phyloP scores from a whole-genome alignment of 345 rosid genomes.

The Luvunga scandens region DNA sequence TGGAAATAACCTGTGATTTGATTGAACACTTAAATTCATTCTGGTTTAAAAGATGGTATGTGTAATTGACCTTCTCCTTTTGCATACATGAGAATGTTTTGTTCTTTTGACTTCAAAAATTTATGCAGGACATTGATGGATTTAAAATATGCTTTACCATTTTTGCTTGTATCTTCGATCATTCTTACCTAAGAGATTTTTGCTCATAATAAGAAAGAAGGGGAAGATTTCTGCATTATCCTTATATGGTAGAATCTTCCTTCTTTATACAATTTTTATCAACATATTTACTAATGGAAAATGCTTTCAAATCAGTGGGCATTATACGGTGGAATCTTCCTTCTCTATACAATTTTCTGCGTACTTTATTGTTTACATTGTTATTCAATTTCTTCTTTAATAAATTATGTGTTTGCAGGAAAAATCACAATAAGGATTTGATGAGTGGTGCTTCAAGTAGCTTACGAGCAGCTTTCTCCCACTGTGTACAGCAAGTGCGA shows the following conservation, averaged over 20 bases:
- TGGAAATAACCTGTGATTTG: neutral
- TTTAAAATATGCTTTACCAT: neutral
- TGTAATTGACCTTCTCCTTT: neutral
- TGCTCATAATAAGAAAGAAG: neutral
- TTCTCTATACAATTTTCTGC: neutral
- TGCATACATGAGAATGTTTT: neutral
- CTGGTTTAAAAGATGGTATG: neutral
- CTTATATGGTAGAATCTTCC: neutral
- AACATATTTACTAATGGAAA: neutral
- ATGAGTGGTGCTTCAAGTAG: slow-evolving; percentile 60
- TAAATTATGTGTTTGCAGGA: slow-evolving; percentile 25
- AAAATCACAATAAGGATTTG: slow-evolving; percentile 18
- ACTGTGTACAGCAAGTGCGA: slow-evolving; percentile 86
- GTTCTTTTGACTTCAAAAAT: neutral
- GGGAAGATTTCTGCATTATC: neutral
- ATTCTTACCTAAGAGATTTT: neutral
- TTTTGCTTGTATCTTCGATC: neutral
- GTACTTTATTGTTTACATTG: neutral
- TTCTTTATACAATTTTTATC: neutral
- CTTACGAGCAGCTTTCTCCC: slow-evolving; percentile 72
- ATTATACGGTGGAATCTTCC: neutral
- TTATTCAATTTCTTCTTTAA: neutral
- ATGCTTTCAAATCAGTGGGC: neutral
- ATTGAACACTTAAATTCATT: neutral
- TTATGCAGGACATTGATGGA: neutral